Conservation (phyloP, 1,284 basidiomycete species). For the Sphaerobolus stellatus region DNA sequence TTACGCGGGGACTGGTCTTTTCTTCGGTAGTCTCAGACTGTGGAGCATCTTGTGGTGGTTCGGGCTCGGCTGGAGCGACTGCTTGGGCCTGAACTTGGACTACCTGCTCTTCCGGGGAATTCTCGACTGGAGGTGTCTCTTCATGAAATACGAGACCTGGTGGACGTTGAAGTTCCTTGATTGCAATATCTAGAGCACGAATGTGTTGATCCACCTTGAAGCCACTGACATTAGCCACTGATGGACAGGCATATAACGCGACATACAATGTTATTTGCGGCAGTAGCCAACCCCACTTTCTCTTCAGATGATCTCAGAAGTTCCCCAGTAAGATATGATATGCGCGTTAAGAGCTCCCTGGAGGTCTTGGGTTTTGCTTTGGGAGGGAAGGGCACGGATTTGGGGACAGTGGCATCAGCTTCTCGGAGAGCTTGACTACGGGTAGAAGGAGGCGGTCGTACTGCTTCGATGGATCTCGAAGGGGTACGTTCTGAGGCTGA, state of each 20-base stretch:
- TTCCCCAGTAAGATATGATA: conserved; percentile 61
- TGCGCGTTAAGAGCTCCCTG: conserved; percentile 51
- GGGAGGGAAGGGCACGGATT: conserved; percentile 11
- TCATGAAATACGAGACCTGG: conserved; percentile 54
- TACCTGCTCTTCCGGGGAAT: conserved; percentile 58
- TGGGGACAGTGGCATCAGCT: conserved; percentile 11
- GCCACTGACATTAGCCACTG: conserved; percentile 17
- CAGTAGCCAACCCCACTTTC: conserved; percentile 69
- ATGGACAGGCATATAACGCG: conserved; percentile 2
- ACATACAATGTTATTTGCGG: conserved; percentile 64
- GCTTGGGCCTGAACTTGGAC: conserved; percentile 49
- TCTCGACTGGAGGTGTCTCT: conserved; percentile 52
- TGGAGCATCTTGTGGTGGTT: conserved; percentile 20
- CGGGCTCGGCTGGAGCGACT: conserved; percentile 22
- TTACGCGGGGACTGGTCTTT: conserved; percentile 11
- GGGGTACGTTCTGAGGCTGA: too few relatives aligned
- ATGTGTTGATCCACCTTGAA: conserved; percentile 67
- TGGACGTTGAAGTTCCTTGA: conserved; percentile 67
- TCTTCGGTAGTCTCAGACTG: conserved; percentile 14
- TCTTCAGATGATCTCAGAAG: conserved; percentile 64
- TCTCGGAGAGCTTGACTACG: conserved; percentile 8
- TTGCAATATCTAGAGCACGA: conserved; percentile 69
- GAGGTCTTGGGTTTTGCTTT: conserved; percentile 32
- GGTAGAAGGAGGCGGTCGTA: not conserved
- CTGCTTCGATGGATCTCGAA: too few relatives aligned